Base-by-base conservation (phyloP, 2,329 filamentous ascomycete species). In the Diplocarpon rosae region DNA sequence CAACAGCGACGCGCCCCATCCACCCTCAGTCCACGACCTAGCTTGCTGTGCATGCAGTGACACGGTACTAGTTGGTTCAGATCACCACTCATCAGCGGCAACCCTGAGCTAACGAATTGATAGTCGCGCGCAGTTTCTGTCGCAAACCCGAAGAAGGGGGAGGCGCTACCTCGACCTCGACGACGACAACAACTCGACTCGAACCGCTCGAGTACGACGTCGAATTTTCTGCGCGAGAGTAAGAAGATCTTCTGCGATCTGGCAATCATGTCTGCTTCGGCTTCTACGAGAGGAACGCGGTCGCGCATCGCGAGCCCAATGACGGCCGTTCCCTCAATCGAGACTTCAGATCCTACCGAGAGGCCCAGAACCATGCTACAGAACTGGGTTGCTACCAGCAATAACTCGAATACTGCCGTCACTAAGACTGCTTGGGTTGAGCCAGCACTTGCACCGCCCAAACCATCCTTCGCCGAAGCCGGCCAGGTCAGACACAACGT, bases 401-500 rank as follows among this genome's bases (percentile, higher is more conserved):
- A 31, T 30, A 17, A 13, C 12, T 37, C 39, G 44, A 42, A 41
- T 16, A 44, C 20, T 24, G 20, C 20, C 20, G 20, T 27, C 15
- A n/a, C 38, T n/a, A 40, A 32, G 29, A 11, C 14, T 13, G 9
- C 38, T 10, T 78, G 75, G 77, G 62, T 69, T 33, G 78, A 83
- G 62, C 78, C 78, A 39, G 63, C 69, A 31, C 57, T 74, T 37
- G 69, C 72, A 46, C 59, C 63, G 38, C 69, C 71, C 37, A 67
- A 67, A 37, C 71, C 88, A 10, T 90, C 83, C 61, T 94, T 82
- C 60, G 78, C 85, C 68, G 86, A 94, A 61, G 54, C 57, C 32
- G 84, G 83, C 36, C 73, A 92, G 54, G 70, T 82, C 57, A 73
- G 82, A 39, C 77, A 79, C 62, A 85, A 85, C 52, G 84, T 93